Conservation (phyloP, 2,329 filamentous ascomycete species). For the Claviceps sp. region DNA sequence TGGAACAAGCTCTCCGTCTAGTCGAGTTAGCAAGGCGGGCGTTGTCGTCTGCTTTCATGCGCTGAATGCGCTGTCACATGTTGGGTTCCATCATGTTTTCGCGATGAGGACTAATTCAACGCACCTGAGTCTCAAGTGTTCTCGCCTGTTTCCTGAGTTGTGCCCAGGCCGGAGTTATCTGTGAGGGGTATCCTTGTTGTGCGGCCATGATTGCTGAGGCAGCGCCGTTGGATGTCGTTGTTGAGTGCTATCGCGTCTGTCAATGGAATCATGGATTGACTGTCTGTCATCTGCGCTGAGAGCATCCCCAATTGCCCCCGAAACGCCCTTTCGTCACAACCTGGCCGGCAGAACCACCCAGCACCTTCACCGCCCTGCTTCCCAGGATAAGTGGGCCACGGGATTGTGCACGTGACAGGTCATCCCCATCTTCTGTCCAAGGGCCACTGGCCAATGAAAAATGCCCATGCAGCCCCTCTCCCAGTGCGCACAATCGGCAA, state of each 20-base stretch:
- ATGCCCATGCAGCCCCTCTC: not conserved
- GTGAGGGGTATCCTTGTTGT: constrained; percentile 11
- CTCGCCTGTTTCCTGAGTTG: constrained; percentile 88
- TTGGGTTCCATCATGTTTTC: not conserved
- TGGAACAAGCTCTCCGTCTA: constrained; percentile 78
- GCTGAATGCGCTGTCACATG: not conserved
- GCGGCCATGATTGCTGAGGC: constrained; percentile 31
- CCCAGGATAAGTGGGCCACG: constrained; percentile 5
- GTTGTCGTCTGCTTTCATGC: not conserved
- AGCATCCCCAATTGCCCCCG: not conserved
- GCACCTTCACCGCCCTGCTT: not conserved
- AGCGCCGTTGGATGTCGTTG: not conserved
- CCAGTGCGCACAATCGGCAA: constrained; percentile 19
- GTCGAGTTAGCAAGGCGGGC: not conserved
- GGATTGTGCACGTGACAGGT: constrained; percentile 13
- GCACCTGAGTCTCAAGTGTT: constrained; percentile 77
- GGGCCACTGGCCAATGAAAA: constrained; percentile 4
- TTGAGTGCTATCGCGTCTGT: not conserved
- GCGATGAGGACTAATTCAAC: constrained; percentile 2
- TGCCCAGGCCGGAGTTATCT: constrained; percentile 62
- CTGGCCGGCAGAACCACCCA: not conserved
- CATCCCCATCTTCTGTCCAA: too few relatives aligned
- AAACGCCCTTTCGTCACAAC: not conserved
- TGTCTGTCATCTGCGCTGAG: not conserved
- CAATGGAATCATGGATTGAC: too few relatives aligned